Evolutionary conservation across 768 basidiomycete species (phyloP), one percentile per base, ranked within the genome.

Genomic region (Filobasidium wieringae): DNA sequence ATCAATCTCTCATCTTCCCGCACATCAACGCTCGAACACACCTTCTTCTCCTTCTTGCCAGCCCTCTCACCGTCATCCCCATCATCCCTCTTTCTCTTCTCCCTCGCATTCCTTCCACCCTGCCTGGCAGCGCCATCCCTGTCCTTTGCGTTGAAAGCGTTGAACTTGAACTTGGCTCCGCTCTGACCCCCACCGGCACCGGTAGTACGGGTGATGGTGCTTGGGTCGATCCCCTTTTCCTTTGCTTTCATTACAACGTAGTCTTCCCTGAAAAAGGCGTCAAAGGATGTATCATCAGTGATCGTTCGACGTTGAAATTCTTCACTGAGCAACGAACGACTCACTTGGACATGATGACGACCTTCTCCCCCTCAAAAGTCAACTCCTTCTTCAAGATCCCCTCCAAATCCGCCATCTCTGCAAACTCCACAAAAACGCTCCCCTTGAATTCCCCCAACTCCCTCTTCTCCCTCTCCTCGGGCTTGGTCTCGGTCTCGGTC

Each of bases 381-480:
- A 88, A 88, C 72, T 89, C 86, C 17, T 85, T 84, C 36, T 88
- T 86, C 0, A 84, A 82, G 77, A 97, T 92, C 12, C 78, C 79
- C 27, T 84, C 80, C 31, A 83, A 83, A 5, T 81, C 78, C 50
- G 79, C 77, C 69, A 82, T 79, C 63, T 87, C 82, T 19, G 81
- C 77, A 68, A 87, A 97, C 75, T 96, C 93, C 33, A 81, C 82
- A 64, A 96, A 97, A 19, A 92, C 86, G 8, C 91, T 95, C 51
- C 85, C 82, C 89, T 92, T 47, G 43, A 47, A 47, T 14, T 47
- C 43, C 14, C 43, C 43, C n/a, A 47, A 22, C 22, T 27, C 43
- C 14, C 19, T 2, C 11, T 4, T 6, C 29, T 47, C 43, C 3
- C 24, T 19, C n/a, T n/a, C n/a, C 14, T 19, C n/a, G 29, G 43